Conservation (phyloP, 352 stramenopile genomes). For the Globisporangium iwayamae region DNA sequence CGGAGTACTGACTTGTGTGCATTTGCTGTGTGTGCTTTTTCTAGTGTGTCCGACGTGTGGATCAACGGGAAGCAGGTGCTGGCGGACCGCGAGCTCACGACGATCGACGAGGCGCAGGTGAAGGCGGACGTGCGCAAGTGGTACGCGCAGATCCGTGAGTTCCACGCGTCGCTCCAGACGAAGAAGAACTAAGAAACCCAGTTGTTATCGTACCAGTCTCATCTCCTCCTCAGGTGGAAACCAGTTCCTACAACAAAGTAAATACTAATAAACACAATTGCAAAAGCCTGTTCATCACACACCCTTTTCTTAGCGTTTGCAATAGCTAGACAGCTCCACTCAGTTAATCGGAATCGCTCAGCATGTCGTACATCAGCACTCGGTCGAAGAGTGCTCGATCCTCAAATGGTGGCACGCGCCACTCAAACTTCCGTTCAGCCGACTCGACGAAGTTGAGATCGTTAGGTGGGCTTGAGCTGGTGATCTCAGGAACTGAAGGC, state of each 20-base stretch:
- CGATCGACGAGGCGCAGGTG: conserved; percentile 58
- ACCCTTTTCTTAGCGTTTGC: too few species aligned
- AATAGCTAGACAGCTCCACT: too few species aligned
- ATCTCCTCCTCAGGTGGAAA: not conserved
- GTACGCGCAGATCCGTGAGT: conserved; percentile 49
- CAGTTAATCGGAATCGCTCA: conserved; percentile 9
- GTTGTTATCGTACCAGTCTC: too few species aligned
- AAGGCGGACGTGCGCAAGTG: conserved; percentile 64
- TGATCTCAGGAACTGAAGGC: not conserved
- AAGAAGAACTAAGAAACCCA: conserved; percentile 26
- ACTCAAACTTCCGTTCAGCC: conserved; percentile 2
- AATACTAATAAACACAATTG: conserved; percentile 4
- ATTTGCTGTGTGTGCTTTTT: conserved; percentile 29
- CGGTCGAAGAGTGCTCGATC: conserved; percentile 14
- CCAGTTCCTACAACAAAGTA: not conserved
- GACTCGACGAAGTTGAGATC: not conserved
- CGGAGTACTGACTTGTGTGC: conserved; percentile 47
- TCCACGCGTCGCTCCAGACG: conserved; percentile 45
- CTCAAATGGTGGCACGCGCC: conserved; percentile 24
- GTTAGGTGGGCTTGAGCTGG: not conserved
- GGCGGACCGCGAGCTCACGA: conserved; percentile 61
- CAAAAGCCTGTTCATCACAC: too few species aligned
- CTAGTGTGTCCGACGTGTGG: conserved; percentile 84
- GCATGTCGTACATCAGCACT: conserved; percentile 22
- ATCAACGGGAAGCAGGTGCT: conserved; percentile 85